A percentile compares a stretch with the other conserved stretches of the same genome.
Evolutionary conservation across 805 yeast genomes (phyloP).

Genomic region (Pichia gijzeniarum): DNA sequence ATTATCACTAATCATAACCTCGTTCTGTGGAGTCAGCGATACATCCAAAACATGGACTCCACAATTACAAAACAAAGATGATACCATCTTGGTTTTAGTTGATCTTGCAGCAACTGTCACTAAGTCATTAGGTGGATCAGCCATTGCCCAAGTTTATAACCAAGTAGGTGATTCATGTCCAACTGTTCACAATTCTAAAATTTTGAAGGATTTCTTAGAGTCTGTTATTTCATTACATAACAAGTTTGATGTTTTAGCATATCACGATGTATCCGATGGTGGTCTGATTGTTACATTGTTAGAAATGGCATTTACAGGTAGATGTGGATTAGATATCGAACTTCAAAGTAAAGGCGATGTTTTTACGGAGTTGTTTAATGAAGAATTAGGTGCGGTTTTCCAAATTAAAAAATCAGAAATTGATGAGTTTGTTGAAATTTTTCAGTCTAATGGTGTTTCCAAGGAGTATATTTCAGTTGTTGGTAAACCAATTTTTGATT

Average conservation of each 20-base stretch:
- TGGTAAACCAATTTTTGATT: conserved; percentile 58
- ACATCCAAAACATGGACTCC: conserved; percentile 97
- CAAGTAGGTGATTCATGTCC: conserved; percentile 83
- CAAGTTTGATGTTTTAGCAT: conserved; percentile 62
- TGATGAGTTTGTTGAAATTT: conserved; percentile 47
- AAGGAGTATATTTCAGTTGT: conserved; percentile 49
- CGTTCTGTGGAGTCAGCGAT: conserved; percentile 80
- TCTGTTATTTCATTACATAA: conserved; percentile 70
- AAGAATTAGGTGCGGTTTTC: conserved; percentile 95
- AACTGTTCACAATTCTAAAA: conserved; percentile 61
- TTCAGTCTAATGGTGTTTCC: conserved; percentile 54
- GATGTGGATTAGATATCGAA: conserved; percentile 68
- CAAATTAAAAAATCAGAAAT: conserved; percentile 58
- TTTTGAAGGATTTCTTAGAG: conserved; percentile 64
- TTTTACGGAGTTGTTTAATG: conserved; percentile 67
- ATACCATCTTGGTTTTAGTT: conserved; percentile 66
- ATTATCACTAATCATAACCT: conserved; percentile 80
- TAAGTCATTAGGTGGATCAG: conserved; percentile 83
- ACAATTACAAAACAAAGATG: conserved; percentile 49
- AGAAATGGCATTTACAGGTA: conserved; percentile 97
- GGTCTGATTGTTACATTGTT: conserved; percentile 78
- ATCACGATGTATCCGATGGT: conserved; percentile 97
- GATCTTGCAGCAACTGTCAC: conserved; percentile 57
- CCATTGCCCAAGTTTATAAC: conserved; percentile 87
- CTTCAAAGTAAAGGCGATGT: conserved; percentile 31